A percentile compares a stretch with the other conserved stretches of the same genome.
These are phyloP conservation scores for Chlorella sp. DNA, from an alignment of 139 green algal species.

Conservation along the genomic window DNA sequence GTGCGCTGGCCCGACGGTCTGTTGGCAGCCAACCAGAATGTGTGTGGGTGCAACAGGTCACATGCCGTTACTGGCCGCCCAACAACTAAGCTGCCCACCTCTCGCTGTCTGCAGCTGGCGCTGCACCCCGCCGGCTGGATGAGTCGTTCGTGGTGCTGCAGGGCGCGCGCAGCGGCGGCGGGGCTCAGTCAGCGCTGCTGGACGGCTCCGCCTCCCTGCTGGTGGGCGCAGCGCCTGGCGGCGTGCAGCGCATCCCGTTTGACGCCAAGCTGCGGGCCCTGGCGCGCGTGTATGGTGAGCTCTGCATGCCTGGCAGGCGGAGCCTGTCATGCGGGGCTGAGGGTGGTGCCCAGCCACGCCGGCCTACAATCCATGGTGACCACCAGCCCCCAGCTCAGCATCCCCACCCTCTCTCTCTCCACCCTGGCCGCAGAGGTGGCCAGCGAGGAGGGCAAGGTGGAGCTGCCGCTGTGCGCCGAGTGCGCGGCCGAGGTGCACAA, in stretches of 20 bases:
- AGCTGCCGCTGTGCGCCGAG: conserved; percentile 90
- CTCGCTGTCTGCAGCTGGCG: neutral
- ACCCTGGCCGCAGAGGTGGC: conserved; percentile 54
- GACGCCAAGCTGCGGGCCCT: conserved; percentile 68
- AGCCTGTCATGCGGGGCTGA: no score
- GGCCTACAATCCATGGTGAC: no score
- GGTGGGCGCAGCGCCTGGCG: neutral
- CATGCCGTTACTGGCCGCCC: no score
- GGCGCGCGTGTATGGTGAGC: conserved; percentile 51
- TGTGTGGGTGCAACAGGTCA: no score
- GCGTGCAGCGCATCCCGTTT: conserved; percentile 39
- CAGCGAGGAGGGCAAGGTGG: conserved; percentile 62
- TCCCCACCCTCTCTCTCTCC: no score
- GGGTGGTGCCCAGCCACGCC: no score
- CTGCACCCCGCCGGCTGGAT: conserved; percentile 52
- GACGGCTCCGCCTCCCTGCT: neutral
- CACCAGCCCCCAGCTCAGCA: no score
- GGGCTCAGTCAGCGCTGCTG: neutral
- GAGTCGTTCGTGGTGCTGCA: conserved; percentile 80
- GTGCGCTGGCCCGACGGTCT: no score
- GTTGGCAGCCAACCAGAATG: no score
- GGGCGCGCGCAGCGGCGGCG: neutral
- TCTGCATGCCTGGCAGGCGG: no score
- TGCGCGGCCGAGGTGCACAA: conserved; percentile 77
- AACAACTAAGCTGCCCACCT: no score